Evolutionary conservation across 768 basidiomycete genomes (phyloP).

Genomic region (Favolaschia claudopus): DNA sequence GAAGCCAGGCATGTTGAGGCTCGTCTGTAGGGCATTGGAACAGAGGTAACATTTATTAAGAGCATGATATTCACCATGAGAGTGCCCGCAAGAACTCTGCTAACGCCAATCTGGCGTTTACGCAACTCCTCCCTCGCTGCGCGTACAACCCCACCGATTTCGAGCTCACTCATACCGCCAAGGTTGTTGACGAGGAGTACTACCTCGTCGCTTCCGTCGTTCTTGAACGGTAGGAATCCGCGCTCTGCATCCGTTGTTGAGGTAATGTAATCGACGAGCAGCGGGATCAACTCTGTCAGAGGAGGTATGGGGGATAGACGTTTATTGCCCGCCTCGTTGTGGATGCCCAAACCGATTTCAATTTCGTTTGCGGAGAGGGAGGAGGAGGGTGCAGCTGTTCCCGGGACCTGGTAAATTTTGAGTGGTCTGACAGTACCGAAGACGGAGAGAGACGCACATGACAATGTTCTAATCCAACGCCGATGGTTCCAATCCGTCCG

Average conservation of each 20-base stretch:
- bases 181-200: slow-evolving; percentile 89
- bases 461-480: slow-evolving; percentile 88
- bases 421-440: not conserved
- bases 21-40: slow-evolving; percentile 59
- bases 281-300: slow-evolving; percentile 71
- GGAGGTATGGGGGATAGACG: slow-evolving; percentile 77
- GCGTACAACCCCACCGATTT: slow-evolving; percentile 72
- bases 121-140: slow-evolving; percentile 67
- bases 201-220: slow-evolving; percentile 67
- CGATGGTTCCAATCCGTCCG: slow-evolving; percentile 78
- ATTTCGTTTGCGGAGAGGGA: slow-evolving; percentile 70
- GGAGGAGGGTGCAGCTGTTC: slow-evolving; percentile 66
- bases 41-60: not conserved
- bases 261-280: slow-evolving; percentile 73
- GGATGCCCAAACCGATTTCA: slow-evolving; percentile 92
- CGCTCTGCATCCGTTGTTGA: slow-evolving; percentile 80
- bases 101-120: slow-evolving; percentile 60
- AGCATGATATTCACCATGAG: slow-evolving; percentile 71
- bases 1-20: slow-evolving; percentile 93
- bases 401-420: slow-evolving; percentile 66
- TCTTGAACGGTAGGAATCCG: slow-evolving; percentile 72
- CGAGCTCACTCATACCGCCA: slow-evolving; percentile 85
- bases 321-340: slow-evolving; percentile 84
- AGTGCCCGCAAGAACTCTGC: slow-evolving; percentile 76
- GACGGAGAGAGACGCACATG: slow-evolving; percentile 60